Conservation (phyloP, 2,329 filamentous ascomycete genomes). For the Aspergillus proliferans region DNA sequence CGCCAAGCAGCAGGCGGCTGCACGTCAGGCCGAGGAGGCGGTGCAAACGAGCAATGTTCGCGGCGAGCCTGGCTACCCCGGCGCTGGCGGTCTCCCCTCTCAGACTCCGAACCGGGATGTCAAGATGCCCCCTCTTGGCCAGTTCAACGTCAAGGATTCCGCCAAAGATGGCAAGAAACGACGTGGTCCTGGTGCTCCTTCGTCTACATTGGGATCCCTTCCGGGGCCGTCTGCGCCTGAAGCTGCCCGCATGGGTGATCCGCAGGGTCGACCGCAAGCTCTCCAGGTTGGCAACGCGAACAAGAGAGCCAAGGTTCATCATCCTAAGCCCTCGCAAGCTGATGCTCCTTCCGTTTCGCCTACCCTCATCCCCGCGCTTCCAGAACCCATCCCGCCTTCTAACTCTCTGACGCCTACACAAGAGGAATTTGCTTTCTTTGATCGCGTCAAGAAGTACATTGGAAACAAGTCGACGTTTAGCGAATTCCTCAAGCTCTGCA, state of each 20-base stretch:
- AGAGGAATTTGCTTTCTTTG: constrained; percentile 90
- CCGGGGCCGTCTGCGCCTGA: constrained; percentile 29
- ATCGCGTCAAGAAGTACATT: constrained; percentile 92
- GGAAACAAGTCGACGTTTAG: constrained; percentile 87
- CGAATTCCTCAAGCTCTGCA: constrained; percentile 95
- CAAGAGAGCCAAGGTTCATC: constrained; percentile 68
- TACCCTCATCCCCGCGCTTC: constrained; percentile 79
- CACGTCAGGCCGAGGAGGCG: constrained; percentile 61
- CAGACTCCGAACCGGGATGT: constrained; percentile 48
- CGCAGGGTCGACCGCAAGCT: constrained; percentile 29
- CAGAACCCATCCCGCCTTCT: constrained; percentile 75
- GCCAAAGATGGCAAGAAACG: constrained; percentile 90
- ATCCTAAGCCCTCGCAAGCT: constrained; percentile 56
- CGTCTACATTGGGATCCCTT: constrained; percentile 25
- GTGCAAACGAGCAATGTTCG: constrained; percentile 61
- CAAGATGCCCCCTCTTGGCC: constrained; percentile 87
- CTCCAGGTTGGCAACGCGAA: constrained; percentile 39
- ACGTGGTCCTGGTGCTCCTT: constrained; percentile 50
- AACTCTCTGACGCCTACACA: constrained; percentile 65
- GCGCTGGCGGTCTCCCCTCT: constrained; percentile 37
- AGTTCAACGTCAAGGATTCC: constrained; percentile 79
- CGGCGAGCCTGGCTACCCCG: constrained; percentile 44
- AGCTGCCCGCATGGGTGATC: constrained; percentile 26
- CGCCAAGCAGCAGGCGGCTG: constrained; percentile 55
- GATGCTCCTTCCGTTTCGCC: constrained; percentile 65